Evolutionary conservation across 116 monocot species (phyloP).

Genomic region (Thalassia testudinum): DNA sequence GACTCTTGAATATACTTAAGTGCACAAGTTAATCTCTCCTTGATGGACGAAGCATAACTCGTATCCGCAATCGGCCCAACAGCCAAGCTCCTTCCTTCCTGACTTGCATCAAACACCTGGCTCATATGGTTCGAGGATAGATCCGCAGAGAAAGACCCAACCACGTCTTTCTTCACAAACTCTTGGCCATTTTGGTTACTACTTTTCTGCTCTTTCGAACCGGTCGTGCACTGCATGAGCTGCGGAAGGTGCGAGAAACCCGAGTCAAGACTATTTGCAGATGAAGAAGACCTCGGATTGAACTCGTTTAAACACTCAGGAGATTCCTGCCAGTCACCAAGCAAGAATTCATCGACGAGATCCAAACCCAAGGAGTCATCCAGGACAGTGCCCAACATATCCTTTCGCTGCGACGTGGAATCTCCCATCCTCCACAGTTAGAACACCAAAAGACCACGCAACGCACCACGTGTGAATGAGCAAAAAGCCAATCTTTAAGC

Average conservation of each 20-base stretch:
- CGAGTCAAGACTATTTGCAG: constrained; percentile 1
- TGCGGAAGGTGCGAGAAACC: constrained; percentile 1
- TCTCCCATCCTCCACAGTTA: no score
- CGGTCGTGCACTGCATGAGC: background rate
- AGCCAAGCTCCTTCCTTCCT: background rate
- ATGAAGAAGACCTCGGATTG: background rate
- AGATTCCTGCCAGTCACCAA: constrained; percentile 6
- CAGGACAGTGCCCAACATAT: background rate
- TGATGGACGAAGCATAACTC: constrained; percentile 5
- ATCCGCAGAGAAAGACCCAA: background rate
- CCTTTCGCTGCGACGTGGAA: no score
- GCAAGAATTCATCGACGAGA: constrained; percentile 19
- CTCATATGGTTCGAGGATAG: background rate
- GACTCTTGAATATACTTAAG: constrained; percentile 35
- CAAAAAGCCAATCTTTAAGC: no score
- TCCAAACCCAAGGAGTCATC: constrained; percentile 13
- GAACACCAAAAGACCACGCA: no score
- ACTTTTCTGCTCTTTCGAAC: background rate
- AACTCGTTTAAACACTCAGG: background rate
- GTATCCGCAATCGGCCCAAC: background rate
- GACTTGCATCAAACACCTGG: background rate
- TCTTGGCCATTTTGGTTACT: background rate
- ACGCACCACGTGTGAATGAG: no score
- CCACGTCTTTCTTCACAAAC: background rate
- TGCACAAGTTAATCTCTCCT: constrained; percentile 38